A percentile compares a stretch with the other conserved stretches of the same genome.
Evolutionary conservation across 1,284 basidiomycete genomes (phyloP).

Genomic region (Uromyces viciae-fabae): DNA sequence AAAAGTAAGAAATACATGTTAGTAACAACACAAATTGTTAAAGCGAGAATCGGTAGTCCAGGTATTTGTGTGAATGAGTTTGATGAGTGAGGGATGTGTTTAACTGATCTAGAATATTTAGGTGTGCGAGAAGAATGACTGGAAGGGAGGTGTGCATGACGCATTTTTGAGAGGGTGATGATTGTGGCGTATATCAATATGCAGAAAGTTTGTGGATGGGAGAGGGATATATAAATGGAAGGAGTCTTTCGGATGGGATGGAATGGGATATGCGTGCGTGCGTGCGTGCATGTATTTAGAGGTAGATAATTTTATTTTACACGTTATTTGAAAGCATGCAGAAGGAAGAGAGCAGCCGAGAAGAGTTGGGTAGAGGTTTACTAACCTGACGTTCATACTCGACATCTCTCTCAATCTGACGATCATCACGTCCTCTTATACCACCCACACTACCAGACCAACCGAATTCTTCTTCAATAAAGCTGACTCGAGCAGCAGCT

Average conservation of each 20-base stretch:
- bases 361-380: background rate
- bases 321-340: too few relatives aligned
- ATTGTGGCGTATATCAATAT: too few relatives aligned
- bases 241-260: background rate
- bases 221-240: constrained; percentile 12
- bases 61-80: background rate
- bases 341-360: background rate
- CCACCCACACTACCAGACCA: constrained; percentile 33
- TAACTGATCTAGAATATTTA: too few relatives aligned
- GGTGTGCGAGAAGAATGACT: background rate
- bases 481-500: background rate
- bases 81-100: background rate
- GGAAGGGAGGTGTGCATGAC: background rate
- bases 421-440: constrained; percentile 38
- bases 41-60: background rate
- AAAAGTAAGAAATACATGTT: background rate
- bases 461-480: constrained; percentile 39
- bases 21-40: background rate
- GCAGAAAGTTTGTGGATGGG: background rate
- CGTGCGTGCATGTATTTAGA: background rate
- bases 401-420: constrained; percentile 34
- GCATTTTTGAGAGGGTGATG: too few relatives aligned
- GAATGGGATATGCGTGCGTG: background rate
- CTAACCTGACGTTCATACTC: constrained; percentile 40
- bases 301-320: too few relatives aligned